Percentiles rank a stretch among this genome's conserved stretches.
These are phyloP conservation scores for Amanita subjunquillea DNA, from an alignment of 768 basidiomycete genomes.

Conservation along the genomic window DNA sequence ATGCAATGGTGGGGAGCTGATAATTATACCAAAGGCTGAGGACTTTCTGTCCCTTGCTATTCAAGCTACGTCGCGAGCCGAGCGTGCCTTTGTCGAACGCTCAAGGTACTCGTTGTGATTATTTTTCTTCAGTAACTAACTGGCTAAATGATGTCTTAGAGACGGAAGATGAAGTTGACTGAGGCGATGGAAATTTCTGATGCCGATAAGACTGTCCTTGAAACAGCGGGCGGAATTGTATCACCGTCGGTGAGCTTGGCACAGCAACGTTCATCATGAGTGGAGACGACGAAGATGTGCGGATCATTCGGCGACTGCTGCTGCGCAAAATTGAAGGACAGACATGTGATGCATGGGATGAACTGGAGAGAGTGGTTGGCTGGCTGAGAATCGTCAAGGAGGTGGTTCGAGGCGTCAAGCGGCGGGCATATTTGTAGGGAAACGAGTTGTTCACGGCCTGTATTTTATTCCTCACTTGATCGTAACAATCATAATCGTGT, in stretches of 20 bases:
- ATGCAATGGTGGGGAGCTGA: background rate
- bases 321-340: conserved; percentile 53
- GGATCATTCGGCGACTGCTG: conserved; percentile 51
- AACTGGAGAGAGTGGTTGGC: conserved; percentile 45
- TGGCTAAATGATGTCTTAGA: conserved; percentile 20
- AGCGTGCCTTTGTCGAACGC: conserved; percentile 43
- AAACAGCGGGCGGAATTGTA: conserved; percentile 7
- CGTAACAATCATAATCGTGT: too few relatives aligned
- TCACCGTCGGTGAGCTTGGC: background rate
- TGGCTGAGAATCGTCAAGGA: conserved; percentile 63
- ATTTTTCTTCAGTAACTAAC: background rate
- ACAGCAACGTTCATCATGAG: conserved; percentile 27
- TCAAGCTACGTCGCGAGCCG: conserved; percentile 47
- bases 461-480: too few relatives aligned
- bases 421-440: conserved; percentile 32
- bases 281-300: conserved; percentile 54
- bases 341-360: conserved; percentile 46
- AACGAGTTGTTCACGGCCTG: too few relatives aligned
- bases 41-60: conserved; percentile 43
- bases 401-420: conserved; percentile 46
- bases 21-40: conserved; percentile 31
- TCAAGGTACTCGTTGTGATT: conserved; percentile 30
- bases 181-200: conserved; percentile 22
- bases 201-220: background rate
- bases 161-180: conserved; percentile 36